Base-by-base conservation (phyloP, 177 flowering plant genomes). In the Tripterygium wilfordii region DNA sequence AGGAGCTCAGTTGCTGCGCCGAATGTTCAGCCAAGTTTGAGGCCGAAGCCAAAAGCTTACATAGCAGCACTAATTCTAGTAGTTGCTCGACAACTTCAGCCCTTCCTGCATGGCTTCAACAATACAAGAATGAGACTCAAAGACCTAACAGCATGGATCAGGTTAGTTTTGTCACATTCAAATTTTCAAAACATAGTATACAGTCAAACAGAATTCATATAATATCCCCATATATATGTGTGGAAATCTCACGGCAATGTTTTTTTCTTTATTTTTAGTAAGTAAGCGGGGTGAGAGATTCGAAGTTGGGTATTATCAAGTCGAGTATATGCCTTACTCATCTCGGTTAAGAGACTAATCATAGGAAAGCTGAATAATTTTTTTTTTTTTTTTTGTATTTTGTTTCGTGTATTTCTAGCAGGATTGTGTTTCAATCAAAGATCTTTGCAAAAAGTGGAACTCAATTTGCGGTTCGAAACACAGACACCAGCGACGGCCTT, bases 41-140 rank as follows among this genome's bases (percentile, higher is more conserved):
- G 33, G 53, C 10, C 0, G 94, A 82, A 72, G 79, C 67, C 20
- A 64, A 71, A 65, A 66, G 60, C 64, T 27, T 75, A 54, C 62
- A 61, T 57, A 65, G 57, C 30, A 67, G 51, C 39, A 30, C 43
- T 38, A 39, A 47, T 24, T 70, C 57, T 29, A 70, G 63, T 53
- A 69, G 60, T 51, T 72, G 70, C 17, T 60, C 75, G 49, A 37
- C 66, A 3, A 69, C 77, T 61, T 75, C 94, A 58, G 70, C 52
- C 66, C 64, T 88, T 17, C 98, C 98, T 38, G 61, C 83, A 60
- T 92, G 98, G 98, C 95, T 92, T 14, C 89, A 83, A 67, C 76
- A 80, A 51, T 84, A 66, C 71, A 83, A 78, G 61, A 67, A 77
- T 37, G 76, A 83, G 66, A 70, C 52, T 51, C 65, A 53, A 49